These are phyloP conservation scores for Crithidia acanthocephali DNA, from an alignment of 208 protist genomes.

Conservation along the genomic window DNA sequence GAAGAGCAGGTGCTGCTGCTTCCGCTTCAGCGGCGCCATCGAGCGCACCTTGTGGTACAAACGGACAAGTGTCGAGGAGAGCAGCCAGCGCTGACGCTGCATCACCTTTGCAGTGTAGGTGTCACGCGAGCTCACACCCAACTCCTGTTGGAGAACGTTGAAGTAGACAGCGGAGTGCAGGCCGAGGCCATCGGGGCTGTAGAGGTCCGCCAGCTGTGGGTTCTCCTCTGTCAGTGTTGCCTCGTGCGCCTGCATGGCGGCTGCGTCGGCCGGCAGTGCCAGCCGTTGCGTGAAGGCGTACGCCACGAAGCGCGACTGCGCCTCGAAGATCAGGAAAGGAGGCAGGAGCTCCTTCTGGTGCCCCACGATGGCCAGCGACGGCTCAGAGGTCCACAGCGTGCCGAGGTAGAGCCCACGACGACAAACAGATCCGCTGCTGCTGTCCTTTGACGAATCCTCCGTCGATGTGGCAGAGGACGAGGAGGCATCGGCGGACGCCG, in stretches of 20 bases:
- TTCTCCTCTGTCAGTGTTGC: constrained; percentile 39
- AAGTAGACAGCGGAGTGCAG: constrained; percentile 86
- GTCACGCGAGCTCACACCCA: constrained; percentile 74
- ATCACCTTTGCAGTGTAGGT: constrained; percentile 76
- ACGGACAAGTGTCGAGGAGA: constrained; percentile 60
- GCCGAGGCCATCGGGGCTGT: constrained; percentile 50
- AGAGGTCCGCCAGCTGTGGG: constrained; percentile 45
- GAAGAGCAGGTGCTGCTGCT: constrained; percentile 89
- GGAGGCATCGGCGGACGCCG: not conserved
- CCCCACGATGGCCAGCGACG: constrained; percentile 83
- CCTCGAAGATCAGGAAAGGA: constrained; percentile 86
- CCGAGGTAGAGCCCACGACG: constrained; percentile 76
- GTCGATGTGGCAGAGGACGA: not conserved
- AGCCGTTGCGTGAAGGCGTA: constrained; percentile 81
- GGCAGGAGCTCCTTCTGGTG: constrained; percentile 78
- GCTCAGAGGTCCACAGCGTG: constrained; percentile 58
- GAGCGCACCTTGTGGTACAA: constrained; percentile 79
- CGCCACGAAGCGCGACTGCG: constrained; percentile 80
- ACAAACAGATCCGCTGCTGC: not conserved
- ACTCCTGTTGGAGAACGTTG: constrained; percentile 80
- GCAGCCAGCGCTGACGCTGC: constrained; percentile 71
- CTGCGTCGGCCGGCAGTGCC: constrained; percentile 40
- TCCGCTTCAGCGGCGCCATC: constrained; percentile 86
- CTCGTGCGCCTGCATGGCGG: constrained; percentile 41
- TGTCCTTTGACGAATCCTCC: not conserved